Conservation (phyloP, 371 early-diverging fungal genomes). For the Zychaea mexicana region DNA sequence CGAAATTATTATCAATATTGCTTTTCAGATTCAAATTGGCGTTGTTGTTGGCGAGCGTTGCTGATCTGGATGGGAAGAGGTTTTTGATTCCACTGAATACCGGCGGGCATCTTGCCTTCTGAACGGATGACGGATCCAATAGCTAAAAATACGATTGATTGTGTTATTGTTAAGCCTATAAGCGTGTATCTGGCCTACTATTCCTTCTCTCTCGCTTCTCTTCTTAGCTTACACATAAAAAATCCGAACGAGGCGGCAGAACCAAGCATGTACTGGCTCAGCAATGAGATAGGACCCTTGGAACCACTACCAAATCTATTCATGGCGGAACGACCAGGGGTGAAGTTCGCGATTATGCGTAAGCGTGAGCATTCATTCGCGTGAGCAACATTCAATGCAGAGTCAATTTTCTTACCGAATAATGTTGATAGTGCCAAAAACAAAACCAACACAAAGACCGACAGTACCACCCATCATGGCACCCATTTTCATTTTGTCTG, state of each 20-base stretch:
- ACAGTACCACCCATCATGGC: constrained; percentile 85
- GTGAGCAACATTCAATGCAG: not conserved
- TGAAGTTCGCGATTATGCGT: not conserved
- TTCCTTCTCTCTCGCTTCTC: too few relatives aligned
- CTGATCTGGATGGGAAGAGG: constrained; percentile 22
- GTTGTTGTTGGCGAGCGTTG: not conserved
- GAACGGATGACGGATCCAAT: constrained; percentile 80
- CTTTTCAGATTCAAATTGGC: not conserved
- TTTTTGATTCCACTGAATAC: constrained; percentile 22
- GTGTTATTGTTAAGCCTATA: not conserved
- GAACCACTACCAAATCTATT: constrained; percentile 48
- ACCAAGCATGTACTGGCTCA: constrained; percentile 55
- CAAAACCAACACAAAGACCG: constrained; percentile 81
- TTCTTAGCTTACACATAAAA: constrained; percentile 55
- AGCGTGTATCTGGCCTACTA: not conserved
- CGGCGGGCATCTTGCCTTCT: constrained; percentile 43
- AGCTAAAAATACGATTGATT: constrained; percentile 45
- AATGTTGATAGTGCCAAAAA: constrained; percentile 73
- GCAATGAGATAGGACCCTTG: constrained; percentile 42
- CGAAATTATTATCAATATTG: not conserved
- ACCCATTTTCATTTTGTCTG: constrained; percentile 82
- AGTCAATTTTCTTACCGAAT: constrained; percentile 53
- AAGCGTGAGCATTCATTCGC: not conserved
- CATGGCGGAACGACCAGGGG: too few relatives aligned
- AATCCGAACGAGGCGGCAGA: constrained; percentile 60